A percentile compares a stretch with the other conserved stretches of the same genome.
Evolutionary conservation across 768 basidiomycete species (phyloP).

Genomic region (Erythrobasidium yunnanense): DNA sequence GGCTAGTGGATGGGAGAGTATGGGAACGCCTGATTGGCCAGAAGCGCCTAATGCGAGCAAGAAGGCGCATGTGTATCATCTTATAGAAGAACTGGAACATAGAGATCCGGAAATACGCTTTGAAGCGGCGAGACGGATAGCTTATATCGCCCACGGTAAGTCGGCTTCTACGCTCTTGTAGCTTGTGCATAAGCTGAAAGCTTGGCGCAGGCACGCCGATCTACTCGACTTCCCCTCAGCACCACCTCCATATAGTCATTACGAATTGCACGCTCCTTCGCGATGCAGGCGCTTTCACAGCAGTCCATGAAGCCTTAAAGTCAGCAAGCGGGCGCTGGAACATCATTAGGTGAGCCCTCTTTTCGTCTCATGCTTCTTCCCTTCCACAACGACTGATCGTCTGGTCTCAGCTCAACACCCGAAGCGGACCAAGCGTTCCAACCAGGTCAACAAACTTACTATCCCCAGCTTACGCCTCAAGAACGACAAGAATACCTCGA

Average conservation of each 20-base stretch:
- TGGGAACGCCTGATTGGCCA: slow-evolving; percentile 55
- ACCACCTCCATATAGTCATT: slow-evolving; percentile 90
- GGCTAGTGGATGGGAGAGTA: not conserved
- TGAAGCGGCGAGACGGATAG: slow-evolving; percentile 69
- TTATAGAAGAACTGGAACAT: slow-evolving; percentile 80
- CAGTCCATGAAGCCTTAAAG: slow-evolving; percentile 76
- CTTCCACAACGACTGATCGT: no score
- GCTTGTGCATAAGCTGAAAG: not conserved
- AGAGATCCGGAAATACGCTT: slow-evolving; percentile 72
- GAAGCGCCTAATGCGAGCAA: slow-evolving; percentile 54
- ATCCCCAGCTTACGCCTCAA: slow-evolving; percentile 16
- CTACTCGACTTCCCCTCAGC: slow-evolving; percentile 80
- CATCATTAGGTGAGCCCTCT: not conserved
- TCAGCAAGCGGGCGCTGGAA: slow-evolving; percentile 54
- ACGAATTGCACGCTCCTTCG: slow-evolving; percentile 83
- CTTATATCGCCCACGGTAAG: slow-evolving; percentile 70
- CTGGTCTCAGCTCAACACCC: no score
- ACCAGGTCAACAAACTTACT: not conserved
- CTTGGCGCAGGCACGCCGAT: slow-evolving; percentile 95
- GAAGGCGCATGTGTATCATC: slow-evolving; percentile 61
- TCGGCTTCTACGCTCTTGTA: not conserved
- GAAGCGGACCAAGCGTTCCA: not conserved
- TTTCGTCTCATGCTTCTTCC: not conserved
- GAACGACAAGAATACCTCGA: slow-evolving; percentile 73
- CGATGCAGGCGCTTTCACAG: slow-evolving; percentile 66